Conservation (phyloP, 306 rosid species). For the Gynostemma pentaphyllum region DNA sequence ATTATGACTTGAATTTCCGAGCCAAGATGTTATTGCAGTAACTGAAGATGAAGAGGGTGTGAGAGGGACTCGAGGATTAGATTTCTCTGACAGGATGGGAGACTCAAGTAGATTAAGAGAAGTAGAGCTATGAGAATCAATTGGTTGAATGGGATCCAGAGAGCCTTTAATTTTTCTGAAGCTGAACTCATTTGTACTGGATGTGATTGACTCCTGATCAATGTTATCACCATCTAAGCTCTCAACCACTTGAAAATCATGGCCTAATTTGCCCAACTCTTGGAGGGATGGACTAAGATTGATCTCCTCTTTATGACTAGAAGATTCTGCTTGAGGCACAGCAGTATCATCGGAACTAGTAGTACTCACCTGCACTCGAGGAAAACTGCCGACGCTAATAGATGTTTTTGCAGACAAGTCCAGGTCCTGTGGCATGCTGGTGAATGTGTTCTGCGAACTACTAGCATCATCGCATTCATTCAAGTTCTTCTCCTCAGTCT, state of each 20-base stretch:
- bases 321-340: conserved; percentile 24
- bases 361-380: conserved; percentile 77
- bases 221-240: conserved; percentile 54
- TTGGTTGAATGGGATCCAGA: conserved; percentile 28
- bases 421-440: conserved; percentile 78
- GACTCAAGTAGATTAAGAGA: conserved; percentile 55
- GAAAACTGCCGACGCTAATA: conserved; percentile 90
- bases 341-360: conserved; percentile 78
- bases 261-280: conserved; percentile 33
- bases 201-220: conserved; percentile 58
- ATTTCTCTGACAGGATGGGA: conserved; percentile 78
- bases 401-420: conserved; percentile 80
- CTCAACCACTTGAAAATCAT: conserved; percentile 37
- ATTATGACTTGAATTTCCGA: conserved; percentile 53
- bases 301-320: conserved; percentile 37
- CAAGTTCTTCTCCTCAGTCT: conserved; percentile 61
- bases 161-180: conserved; percentile 38
- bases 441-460: conserved; percentile 84
- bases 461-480: conserved; percentile 71
- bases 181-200: conserved; percentile 53
- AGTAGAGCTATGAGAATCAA: conserved; percentile 66
- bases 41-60: conserved; percentile 53
- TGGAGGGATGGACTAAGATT: conserved; percentile 23
- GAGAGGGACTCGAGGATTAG: conserved; percentile 43
- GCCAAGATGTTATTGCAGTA: conserved; percentile 74